These are phyloP conservation scores for Meyerozyma athensensis DNA, from an alignment of 1,139 yeast genomes.

Conservation along the genomic window DNA sequence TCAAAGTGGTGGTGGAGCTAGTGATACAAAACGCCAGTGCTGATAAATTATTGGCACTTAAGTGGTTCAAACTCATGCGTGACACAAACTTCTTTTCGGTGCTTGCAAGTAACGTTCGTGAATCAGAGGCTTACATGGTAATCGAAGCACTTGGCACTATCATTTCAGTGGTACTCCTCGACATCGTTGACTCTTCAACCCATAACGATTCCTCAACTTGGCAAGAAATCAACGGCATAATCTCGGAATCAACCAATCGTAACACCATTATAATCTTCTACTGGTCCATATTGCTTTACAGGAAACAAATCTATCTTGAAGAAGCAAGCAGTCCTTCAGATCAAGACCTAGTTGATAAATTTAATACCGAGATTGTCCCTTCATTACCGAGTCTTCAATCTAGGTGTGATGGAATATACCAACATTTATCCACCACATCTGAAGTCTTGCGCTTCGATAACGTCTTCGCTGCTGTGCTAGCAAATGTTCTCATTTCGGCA, in stretches of 20 bases:
- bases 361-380: neutral
- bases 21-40: constrained; percentile 30
- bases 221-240: constrained; percentile 31
- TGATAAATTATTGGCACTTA: constrained; percentile 24
- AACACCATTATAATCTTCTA: constrained; percentile 56
- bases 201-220: constrained; percentile 29
- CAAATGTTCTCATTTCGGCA: constrained; percentile 54
- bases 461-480: constrained; percentile 53
- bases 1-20: constrained; percentile 44
- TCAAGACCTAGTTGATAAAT: neutral
- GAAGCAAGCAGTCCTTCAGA: constrained; percentile 23
- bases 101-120: constrained; percentile 23
- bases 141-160: constrained; percentile 47
- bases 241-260: constrained; percentile 22
- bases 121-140: constrained; percentile 33
- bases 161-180: constrained; percentile 48
- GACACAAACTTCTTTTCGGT: constrained; percentile 34
- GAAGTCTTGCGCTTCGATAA: constrained; percentile 32
- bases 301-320: constrained; percentile 47
- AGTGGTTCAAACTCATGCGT: constrained; percentile 58
- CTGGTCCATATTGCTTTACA: constrained; percentile 66
- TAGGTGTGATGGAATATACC: neutral
- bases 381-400: neutral
- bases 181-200: constrained; percentile 29
- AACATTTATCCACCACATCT: neutral